Evolutionary conservation across 2,329 filamentous ascomycete species (phyloP), one percentile per base, ranked within the genome.

Genomic region (Nemania bipapillata): DNA sequence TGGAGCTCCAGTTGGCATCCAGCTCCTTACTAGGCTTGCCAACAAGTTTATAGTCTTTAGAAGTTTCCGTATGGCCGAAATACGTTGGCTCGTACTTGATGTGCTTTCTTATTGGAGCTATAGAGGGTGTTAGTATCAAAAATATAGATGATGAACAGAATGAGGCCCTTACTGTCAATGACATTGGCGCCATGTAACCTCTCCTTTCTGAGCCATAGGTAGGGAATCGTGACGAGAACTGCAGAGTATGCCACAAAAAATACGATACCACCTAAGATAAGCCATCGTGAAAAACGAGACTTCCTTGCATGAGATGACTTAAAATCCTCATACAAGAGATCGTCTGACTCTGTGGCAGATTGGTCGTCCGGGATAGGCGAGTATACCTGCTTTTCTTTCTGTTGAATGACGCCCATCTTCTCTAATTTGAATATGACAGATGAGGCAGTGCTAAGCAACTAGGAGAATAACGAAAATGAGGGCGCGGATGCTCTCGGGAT

Each of bases 111-210:
- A 72, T 67, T 1, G 70, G 70, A 15, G 70, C 70, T 72, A 15
- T 24, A 17, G 47, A 2, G 1, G 11, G 9, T n/a, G 26, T 59
- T 22, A 59, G n/a, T 32, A 50, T 28, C 6, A 12, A 32, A 2
- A n/a, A 32, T 8, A 15, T 15, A 6, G 12, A n/a, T 7, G 9
- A n/a, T 30, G 9, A 15, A 22, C 24, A n/a, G 12, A 42, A n/a
- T 9, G 11, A 22, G 12, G 3, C 7, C 47, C 65, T 70, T 63
- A 74, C 72, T 65, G n/a, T 73, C 66, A 30, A 74, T 72, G 12
- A 73, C 71, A 64, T 74, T 73, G 22, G 70, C 71, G 17, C 70
- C 72, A n/a, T 71, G 71, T 22, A 73, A 30, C 15, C 66, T 64
- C 45, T 74, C 68, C 22, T 69, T 74, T 61, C 66, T 70, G 50